Evolutionary conservation across 2,329 filamentous ascomycete genomes (phyloP).

Genomic region (Ramularia collo-cygni): DNA sequence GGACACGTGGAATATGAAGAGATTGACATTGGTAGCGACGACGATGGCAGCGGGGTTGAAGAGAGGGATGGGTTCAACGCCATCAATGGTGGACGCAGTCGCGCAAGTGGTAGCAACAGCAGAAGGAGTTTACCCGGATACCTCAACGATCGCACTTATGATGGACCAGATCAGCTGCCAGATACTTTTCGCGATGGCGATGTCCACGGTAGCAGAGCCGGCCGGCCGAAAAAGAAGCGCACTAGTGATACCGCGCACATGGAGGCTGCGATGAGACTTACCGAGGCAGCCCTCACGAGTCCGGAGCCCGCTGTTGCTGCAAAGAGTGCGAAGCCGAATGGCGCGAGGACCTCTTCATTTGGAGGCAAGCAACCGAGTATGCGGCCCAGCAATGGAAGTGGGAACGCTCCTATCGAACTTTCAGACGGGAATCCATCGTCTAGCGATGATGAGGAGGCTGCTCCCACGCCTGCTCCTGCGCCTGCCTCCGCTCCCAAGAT

Average conservation of each 20-base stretch:
- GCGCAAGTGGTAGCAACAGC: slow-evolving; percentile 2
- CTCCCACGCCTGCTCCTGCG: slow-evolving; percentile 9
- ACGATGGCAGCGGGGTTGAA: slow-evolving; percentile 29
- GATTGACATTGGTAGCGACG: slow-evolving; percentile 40
- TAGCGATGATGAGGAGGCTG: slow-evolving; percentile 29
- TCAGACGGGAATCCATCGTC: slow-evolving; percentile 39
- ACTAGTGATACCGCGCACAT: slow-evolving; percentile 9
- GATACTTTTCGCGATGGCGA: slow-evolving; percentile 34
- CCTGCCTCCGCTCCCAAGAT: slow-evolving; percentile 4
- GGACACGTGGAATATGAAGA: slow-evolving; percentile 37
- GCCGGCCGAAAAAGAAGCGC: slow-evolving; percentile 3
- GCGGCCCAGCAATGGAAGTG: slow-evolving; percentile 28
- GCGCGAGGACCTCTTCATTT: slow-evolving; percentile 5
- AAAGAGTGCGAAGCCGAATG: neutral
- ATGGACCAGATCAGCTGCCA: slow-evolving; percentile 39
- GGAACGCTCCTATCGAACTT: slow-evolving; percentile 17
- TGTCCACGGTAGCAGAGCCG: slow-evolving; percentile 3
- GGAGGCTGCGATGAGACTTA: slow-evolving; percentile 10
- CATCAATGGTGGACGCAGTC: slow-evolving; percentile 10
- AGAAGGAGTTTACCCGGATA: slow-evolving; percentile 30
- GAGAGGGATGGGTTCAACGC: slow-evolving; percentile 1
- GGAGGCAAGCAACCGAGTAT: slow-evolving; percentile 28
- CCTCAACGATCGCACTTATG: slow-evolving; percentile 36
- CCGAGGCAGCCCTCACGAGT: slow-evolving; percentile 4
- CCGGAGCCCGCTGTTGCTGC: neutral